Conservation (phyloP, 2,329 filamentous ascomycete species). For the Leptosphaerulina australis region DNA sequence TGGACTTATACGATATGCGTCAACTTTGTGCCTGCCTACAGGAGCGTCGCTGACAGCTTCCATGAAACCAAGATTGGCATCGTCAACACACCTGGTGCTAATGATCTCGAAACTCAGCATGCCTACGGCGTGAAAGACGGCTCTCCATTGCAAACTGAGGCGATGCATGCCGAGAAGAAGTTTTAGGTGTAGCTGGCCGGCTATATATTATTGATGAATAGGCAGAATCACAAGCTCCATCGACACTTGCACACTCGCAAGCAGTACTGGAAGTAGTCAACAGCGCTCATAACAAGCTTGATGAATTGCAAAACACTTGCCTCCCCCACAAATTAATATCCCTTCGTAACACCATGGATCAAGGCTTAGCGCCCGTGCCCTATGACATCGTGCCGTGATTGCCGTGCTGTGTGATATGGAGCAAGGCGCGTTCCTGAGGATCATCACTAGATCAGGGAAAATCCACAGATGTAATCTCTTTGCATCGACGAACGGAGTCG, state of each 20-base stretch:
- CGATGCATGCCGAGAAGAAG: conserved; percentile 21
- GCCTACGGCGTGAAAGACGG: conserved; percentile 18
- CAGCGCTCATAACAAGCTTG: not conserved
- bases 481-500: not conserved
- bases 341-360: conserved; percentile 5
- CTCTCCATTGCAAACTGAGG: conserved; percentile 23
- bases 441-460: conserved; percentile 2
- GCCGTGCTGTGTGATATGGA: conserved; percentile 8
- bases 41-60: conserved; percentile 65
- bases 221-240: too few relatives aligned
- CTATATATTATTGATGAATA: too few relatives aligned
- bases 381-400: conserved; percentile 13
- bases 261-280: not conserved
- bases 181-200: not conserved
- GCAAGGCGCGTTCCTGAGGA: conserved; percentile 18
- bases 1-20: conserved; percentile 55
- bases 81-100: conserved; percentile 33
- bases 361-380: conserved; percentile 1
- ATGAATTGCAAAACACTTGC: not conserved
- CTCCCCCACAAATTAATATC: conserved; percentile 12
- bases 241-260: not conserved
- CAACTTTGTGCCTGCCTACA: conserved; percentile 71
- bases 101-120: conserved; percentile 41
- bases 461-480: conserved; percentile 4
- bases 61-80: conserved; percentile 55